Conservation (phyloP, 352 stramenopile genomes). For the Phytophthora cajani region DNA sequence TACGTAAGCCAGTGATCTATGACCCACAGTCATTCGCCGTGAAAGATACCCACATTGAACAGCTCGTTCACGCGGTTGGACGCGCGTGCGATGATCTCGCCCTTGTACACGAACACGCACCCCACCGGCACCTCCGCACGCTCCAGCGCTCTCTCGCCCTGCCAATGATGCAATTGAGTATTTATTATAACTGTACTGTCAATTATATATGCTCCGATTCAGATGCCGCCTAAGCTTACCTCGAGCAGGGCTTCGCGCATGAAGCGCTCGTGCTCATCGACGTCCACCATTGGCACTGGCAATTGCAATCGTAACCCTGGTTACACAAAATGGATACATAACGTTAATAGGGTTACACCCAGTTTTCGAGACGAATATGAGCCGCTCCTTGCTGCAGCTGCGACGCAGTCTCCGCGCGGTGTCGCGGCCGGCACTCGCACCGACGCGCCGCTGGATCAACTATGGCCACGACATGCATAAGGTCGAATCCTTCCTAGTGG, state of each 20-base stretch:
- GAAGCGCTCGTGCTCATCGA: slow-evolving; percentile 57
- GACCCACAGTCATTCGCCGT: neutral
- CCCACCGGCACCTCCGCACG: slow-evolving; percentile 91
- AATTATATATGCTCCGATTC: too few species aligned
- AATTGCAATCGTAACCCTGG: slow-evolving; percentile 2
- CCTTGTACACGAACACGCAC: slow-evolving; percentile 89
- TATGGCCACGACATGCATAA: slow-evolving; percentile 89
- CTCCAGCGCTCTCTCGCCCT: slow-evolving; percentile 82
- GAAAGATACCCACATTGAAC: slow-evolving; percentile 65
- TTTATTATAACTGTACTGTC: neutral
- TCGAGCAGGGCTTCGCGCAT: slow-evolving; percentile 79
- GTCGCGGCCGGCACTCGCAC: slow-evolving; percentile 16
- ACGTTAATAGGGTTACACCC: neutral
- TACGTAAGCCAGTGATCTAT: neutral
- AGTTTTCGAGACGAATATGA: slow-evolving; percentile 25
- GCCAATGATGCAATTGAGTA: neutral
- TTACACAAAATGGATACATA: slow-evolving; percentile 17
- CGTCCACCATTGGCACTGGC: slow-evolving; percentile 24
- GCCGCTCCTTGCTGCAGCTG: slow-evolving; percentile 37
- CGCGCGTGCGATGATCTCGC: slow-evolving; percentile 78
- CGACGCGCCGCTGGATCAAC: slow-evolving; percentile 67
- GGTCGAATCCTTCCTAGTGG: slow-evolving; percentile 20
- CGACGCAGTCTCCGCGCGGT: slow-evolving; percentile 24
- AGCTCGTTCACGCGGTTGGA: slow-evolving; percentile 91
- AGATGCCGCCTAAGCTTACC: slow-evolving; percentile 32